Conservation (phyloP, 2,329 filamentous ascomycete genomes). For the Furcasterigmium sp. region DNA sequence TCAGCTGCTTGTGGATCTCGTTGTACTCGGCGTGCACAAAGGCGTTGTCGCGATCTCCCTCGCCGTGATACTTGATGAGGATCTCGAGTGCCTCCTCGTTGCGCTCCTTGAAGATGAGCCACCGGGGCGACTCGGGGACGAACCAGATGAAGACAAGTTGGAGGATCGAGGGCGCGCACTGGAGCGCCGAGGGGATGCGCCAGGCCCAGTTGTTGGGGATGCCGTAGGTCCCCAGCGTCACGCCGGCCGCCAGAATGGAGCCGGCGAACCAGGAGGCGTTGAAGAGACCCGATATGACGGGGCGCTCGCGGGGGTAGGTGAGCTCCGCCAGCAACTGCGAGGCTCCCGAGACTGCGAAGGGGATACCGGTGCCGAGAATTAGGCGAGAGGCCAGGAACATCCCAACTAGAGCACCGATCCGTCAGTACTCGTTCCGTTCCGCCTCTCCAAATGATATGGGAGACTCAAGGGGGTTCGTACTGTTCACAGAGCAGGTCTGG, state of each 20-base stretch:
- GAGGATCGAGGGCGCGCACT: slow-evolving; percentile 27
- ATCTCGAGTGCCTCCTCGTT: slow-evolving; percentile 45
- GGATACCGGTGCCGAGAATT: slow-evolving; percentile 45
- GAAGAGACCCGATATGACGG: slow-evolving; percentile 46
- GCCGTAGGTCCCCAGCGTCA: slow-evolving; percentile 34
- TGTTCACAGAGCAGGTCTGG: slow-evolving; percentile 20
- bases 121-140: slow-evolving; percentile 58
- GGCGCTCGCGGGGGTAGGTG: slow-evolving; percentile 45
- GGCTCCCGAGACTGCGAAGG: slow-evolving; percentile 46
- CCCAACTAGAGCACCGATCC: slow-evolving; percentile 22
- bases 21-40: slow-evolving; percentile 47
- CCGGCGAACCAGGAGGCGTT: slow-evolving; percentile 42
- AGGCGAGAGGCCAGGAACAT: slow-evolving; percentile 49
- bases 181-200: slow-evolving; percentile 23
- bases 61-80: slow-evolving; percentile 51
- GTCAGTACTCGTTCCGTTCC: neutral
- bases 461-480: slow-evolving; percentile 7
- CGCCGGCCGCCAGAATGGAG: slow-evolving; percentile 33
- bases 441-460: too few species aligned
- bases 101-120: slow-evolving; percentile 52
- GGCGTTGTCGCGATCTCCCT: slow-evolving; percentile 43
- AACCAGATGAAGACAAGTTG: slow-evolving; percentile 35
- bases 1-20: slow-evolving; percentile 27
- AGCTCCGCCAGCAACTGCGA: slow-evolving; percentile 45
- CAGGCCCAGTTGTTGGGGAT: slow-evolving; percentile 29